These are phyloP conservation scores for Trichoderma koningiopsis DNA, from an alignment of 2,329 filamentous ascomycete species.

Conservation along the genomic window DNA sequence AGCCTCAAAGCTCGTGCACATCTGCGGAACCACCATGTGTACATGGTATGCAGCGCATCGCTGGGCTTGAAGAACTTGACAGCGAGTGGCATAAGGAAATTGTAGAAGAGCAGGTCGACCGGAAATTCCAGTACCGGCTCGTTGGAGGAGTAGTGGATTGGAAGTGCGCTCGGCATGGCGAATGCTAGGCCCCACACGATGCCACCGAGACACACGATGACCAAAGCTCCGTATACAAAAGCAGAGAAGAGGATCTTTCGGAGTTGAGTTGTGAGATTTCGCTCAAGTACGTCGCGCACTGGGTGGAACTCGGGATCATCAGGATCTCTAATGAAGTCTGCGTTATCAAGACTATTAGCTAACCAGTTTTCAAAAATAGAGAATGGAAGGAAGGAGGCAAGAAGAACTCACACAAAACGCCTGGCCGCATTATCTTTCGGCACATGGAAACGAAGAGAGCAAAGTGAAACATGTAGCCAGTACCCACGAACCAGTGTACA, in stretches of 20 bases:
- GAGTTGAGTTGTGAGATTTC: constrained; percentile 87
- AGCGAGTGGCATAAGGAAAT: constrained; percentile 88
- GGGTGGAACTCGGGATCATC: constrained; percentile 98
- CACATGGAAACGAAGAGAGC: constrained; percentile 99
- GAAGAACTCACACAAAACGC: constrained; percentile 77
- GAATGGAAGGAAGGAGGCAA: not conserved
- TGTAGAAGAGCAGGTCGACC: constrained; percentile 92
- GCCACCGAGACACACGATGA: constrained; percentile 89
- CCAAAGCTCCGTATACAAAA: constrained; percentile 89
- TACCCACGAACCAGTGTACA: constrained; percentile 98
- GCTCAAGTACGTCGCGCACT: constrained; percentile 92
- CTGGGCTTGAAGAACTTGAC: constrained; percentile 84
- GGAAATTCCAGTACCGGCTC: constrained; percentile 94
- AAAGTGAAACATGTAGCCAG: constrained; percentile 99
- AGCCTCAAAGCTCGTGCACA: constrained; percentile 80
- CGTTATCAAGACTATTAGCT: not conserved
- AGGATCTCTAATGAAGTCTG: constrained; percentile 94
- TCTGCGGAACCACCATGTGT: constrained; percentile 92
- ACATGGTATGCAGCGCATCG: constrained; percentile 80
- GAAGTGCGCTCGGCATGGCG: constrained; percentile 70
- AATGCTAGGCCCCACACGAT: constrained; percentile 89
- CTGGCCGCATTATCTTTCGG: constrained; percentile 92
- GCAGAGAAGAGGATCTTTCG: constrained; percentile 96
- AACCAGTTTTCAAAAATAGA: not conserved
- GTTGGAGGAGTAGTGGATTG: constrained; percentile 90